Conservation (phyloP, 768 basidiomycete species). For the Pholiota conissans region DNA sequence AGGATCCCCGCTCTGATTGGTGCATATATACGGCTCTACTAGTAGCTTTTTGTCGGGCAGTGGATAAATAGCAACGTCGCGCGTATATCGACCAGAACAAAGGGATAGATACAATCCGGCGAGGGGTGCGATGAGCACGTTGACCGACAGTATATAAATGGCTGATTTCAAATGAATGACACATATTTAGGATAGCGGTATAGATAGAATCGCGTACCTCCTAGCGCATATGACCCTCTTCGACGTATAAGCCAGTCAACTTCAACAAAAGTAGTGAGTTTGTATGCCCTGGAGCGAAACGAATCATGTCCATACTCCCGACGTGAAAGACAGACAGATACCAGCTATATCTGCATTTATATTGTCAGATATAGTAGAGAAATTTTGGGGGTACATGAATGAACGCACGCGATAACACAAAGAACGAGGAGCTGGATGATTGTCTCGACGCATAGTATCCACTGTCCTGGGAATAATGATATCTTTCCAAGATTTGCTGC, state of each 20-base stretch:
- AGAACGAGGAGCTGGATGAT: constrained; percentile 24
- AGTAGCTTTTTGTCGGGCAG: constrained; percentile 31
- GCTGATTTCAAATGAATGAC: constrained; percentile 15
- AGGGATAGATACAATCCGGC: constrained; percentile 34
- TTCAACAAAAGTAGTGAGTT: constrained; percentile 6
- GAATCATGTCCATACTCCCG: constrained; percentile 23
- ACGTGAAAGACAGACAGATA: constrained; percentile 32
- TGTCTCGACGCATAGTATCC: constrained; percentile 8
- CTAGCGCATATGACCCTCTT: constrained; percentile 17
- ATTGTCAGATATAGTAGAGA: neutral
- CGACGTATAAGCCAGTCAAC: constrained; percentile 31
- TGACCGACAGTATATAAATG: constrained; percentile 29
- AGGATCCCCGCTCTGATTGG: constrained; percentile 31
- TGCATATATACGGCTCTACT: constrained; percentile 41
- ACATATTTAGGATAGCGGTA: neutral
- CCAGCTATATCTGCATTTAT: constrained; percentile 30
- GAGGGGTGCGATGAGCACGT: constrained; percentile 24
- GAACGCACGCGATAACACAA: constrained; percentile 26
- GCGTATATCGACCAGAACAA: constrained; percentile 30
- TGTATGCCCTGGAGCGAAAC: neutral
- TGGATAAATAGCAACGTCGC: constrained; percentile 29
- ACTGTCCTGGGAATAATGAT: neutral
- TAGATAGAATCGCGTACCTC: constrained; percentile 16
- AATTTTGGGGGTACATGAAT: neutral
- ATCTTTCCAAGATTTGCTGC: neutral